Percentiles rank a stretch among this genome's conserved stretches.
Evolutionary conservation across 306 rosid genomes (phyloP).

Genomic region (Glycine soja): DNA sequence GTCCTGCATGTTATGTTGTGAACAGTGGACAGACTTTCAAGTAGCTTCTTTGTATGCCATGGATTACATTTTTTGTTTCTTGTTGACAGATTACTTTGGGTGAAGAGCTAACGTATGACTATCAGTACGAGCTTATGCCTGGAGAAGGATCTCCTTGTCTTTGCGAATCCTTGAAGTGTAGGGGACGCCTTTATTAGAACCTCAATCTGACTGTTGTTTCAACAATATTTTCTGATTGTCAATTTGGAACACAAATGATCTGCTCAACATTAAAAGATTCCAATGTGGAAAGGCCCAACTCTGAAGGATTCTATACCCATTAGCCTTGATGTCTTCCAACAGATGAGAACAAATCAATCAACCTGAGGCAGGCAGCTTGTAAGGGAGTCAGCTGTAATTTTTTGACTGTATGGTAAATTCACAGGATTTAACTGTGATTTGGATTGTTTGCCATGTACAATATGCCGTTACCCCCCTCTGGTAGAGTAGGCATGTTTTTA

Average conservation of each 20-base stretch:
- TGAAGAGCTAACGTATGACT: slow-evolving; percentile 85
- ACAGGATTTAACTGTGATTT: slow-evolving; percentile 35
- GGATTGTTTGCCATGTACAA: background rate
- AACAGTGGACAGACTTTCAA: background rate
- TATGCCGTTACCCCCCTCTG: slow-evolving; percentile 14
- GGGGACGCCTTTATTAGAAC: slow-evolving; percentile 66
- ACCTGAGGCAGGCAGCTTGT: slow-evolving; percentile 29
- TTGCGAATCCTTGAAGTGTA: slow-evolving; percentile 70
- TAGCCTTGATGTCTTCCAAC: background rate
- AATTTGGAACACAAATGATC: slow-evolving; percentile 33
- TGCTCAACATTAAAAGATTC: background rate
- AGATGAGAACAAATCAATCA: slow-evolving; percentile 11
- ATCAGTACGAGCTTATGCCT: slow-evolving; percentile 60
- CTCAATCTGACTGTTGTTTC: slow-evolving; percentile 29
- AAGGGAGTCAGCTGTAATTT: background rate
- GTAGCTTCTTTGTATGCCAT: background rate
- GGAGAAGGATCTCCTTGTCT: slow-evolving; percentile 77
- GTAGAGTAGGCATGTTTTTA: slow-evolving; percentile 44
- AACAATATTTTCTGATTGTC: slow-evolving; percentile 41
- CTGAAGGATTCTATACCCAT: background rate
- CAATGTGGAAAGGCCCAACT: slow-evolving; percentile 16
- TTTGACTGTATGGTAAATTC: slow-evolving; percentile 19
- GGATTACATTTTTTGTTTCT: slow-evolving; percentile 43
- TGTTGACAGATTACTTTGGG: slow-evolving; percentile 81
- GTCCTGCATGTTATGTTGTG: background rate